Conservation (phyloP, 345 rosid genomes). For the Murraya koenigii region DNA sequence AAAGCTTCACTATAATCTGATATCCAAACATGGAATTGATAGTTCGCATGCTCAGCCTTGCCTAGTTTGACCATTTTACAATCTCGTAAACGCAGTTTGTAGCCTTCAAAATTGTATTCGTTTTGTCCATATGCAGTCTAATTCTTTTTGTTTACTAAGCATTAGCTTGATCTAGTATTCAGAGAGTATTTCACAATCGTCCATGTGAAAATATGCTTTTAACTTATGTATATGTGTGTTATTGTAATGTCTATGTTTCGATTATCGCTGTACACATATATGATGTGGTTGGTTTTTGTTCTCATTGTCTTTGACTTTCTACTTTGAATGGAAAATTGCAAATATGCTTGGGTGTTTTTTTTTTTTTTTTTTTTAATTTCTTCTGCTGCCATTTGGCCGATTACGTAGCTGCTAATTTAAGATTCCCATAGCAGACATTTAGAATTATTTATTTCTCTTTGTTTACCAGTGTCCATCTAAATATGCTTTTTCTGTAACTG, state of each 20-base stretch:
- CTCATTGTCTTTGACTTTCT: neutral
- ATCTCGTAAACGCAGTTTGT: conserved; percentile 8
- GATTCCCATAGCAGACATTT: neutral
- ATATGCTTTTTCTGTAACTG: neutral
- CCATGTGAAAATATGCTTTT: neutral
- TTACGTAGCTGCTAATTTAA: neutral
- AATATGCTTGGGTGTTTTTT: neutral
- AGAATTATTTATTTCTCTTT: neutral
- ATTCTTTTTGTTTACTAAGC: conserved; percentile 21
- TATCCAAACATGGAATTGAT: neutral
- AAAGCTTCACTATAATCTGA: conserved; percentile 16
- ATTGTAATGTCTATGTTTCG: neutral
- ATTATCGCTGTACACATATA: neutral
- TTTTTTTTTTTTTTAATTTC: neutral
- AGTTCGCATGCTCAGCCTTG: neutral
- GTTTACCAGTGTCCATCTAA: neutral
- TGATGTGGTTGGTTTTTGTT: neutral
- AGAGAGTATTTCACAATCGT: conserved; percentile 8
- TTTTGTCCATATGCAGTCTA: conserved; percentile 22
- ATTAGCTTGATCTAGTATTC: neutral
- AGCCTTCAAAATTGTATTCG: conserved; percentile 12
- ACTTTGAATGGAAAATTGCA: neutral
- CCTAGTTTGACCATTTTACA: neutral
- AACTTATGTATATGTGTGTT: neutral
- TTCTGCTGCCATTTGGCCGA: neutral